Evolutionary conservation across 2,329 filamentous ascomycete genomes (phyloP).

Genomic region (Xylariaceae sp.): DNA sequence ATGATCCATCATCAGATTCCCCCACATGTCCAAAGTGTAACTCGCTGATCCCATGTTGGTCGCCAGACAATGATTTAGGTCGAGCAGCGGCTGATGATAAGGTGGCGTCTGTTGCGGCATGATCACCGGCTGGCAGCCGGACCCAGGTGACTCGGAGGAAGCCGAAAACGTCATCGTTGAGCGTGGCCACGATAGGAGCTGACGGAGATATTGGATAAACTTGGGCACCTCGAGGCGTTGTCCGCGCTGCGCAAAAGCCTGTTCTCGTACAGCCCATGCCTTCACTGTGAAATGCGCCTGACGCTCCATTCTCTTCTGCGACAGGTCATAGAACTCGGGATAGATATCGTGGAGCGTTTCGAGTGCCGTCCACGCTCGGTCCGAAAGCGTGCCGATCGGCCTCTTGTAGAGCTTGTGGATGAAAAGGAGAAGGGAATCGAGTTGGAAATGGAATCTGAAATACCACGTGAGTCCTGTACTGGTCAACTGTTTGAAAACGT

Average conservation of each 20-base stretch:
- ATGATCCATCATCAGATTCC: slow-evolving; percentile 13
- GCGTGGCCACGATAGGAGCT: slow-evolving; percentile 7
- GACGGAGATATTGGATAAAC: slow-evolving; percentile 17
- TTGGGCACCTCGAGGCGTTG: slow-evolving; percentile 13
- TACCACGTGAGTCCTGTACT: slow-evolving; percentile 20
- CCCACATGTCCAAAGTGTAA: slow-evolving; percentile 20
- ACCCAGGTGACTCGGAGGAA: neutral
- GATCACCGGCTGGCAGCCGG: slow-evolving; percentile 4
- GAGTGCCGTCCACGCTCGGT: slow-evolving; percentile 15
- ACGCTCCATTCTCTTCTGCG: slow-evolving; percentile 12
- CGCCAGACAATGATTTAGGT: slow-evolving; percentile 10
- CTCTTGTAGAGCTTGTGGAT: slow-evolving; percentile 13
- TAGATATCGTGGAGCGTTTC: slow-evolving; percentile 13
- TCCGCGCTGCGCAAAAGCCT: slow-evolving; percentile 11
- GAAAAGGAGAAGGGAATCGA: slow-evolving; percentile 17
- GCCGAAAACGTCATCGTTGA: neutral
- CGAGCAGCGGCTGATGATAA: slow-evolving; percentile 8
- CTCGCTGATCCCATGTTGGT: neutral
- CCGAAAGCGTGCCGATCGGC: slow-evolving; percentile 17
- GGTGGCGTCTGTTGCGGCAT: slow-evolving; percentile 7
- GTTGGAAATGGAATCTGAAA: slow-evolving; percentile 12
- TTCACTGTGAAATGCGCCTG: slow-evolving; percentile 19
- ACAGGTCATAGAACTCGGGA: slow-evolving; percentile 16
- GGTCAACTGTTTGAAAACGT: slow-evolving; percentile 7
- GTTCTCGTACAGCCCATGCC: slow-evolving; percentile 19